phyloP scores from a whole-genome alignment of 2,329 filamentous ascomycete genomes.

The Colletotrichum cordylinicola region DNA sequence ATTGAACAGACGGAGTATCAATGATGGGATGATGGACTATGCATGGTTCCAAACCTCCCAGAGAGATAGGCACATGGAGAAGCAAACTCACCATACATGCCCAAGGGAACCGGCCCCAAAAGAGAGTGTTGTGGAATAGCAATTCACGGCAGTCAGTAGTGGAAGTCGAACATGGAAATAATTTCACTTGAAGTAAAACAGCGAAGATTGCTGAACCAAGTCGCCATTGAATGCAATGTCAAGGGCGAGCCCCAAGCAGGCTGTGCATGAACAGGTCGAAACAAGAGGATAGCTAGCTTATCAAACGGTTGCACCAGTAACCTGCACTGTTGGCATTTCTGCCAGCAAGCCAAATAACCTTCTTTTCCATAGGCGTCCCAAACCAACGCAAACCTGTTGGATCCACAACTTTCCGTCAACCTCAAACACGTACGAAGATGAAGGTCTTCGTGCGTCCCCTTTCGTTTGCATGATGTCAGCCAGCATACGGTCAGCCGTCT shows the following conservation, averaged over 20 bases:
- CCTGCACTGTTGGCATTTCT: background rate
- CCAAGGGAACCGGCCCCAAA: background rate
- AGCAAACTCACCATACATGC: background rate
- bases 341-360: background rate
- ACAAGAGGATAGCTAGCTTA: no score
- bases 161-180: background rate
- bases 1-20: background rate
- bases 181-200: background rate
- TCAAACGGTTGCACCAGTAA: background rate
- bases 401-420: background rate
- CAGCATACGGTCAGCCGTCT: background rate
- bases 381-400: background rate
- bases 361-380: background rate
- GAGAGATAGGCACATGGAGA: background rate
- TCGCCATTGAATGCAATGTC: background rate
- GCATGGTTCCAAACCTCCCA: background rate
- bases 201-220: background rate
- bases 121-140: background rate
- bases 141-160: background rate
- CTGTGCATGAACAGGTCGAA: background rate
- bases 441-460: background rate
- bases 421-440: background rate
- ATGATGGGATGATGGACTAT: background rate
- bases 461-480: background rate
- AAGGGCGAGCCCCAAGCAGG: background rate